Base-by-base conservation (phyloP, 31 red algal genomes). In the Asparagopsis taxiformis region DNA sequence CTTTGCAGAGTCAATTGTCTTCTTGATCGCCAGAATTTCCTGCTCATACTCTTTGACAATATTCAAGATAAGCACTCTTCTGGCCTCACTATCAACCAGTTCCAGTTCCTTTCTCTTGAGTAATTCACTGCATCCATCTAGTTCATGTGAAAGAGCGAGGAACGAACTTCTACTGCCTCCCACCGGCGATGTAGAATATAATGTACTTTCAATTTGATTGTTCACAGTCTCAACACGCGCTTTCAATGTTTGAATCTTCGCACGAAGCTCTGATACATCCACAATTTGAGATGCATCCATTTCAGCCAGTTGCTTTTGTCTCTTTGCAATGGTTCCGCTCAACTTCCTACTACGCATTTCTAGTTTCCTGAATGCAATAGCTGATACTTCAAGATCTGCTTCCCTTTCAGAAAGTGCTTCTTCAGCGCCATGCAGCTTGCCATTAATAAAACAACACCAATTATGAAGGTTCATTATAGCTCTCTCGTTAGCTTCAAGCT, bases 381-480 rank as follows among this genome's bases (percentile, higher is more conserved):
- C 32, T 3, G 68, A 54, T n/a, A 57, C 33, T 37, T 54, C 68
- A 31, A 72, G 68, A 54, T 72, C 68, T 29, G 32, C 48, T 16
- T 55, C 50, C 29, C 26, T 26, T 32, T 72, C 51, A 15, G 68
- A 29, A 26, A 57, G 68, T 23, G 48, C 52, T 23, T 72, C 56
- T 34, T 72, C 68, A 29, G 51, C 48, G 33, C 15, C 51, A 16
- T 72, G 31, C 24, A 72, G 28, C 20, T 57, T 72, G 3, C 68
- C 68, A 39, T 72, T 72, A 31, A 72, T 72, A 38, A 72, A 72
- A 30, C 68, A 72, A 33, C 68, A 72, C 68, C 68, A 72, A 0
- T 72, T 57, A 31, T 72, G 68, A 0, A 72, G 46, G 31, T 72
- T 72, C 15, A 50, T 50, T 26, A 72, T 38, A 21, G 68, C 46